These are phyloP conservation scores for Mycena kentingensis DNA, from an alignment of 768 basidiomycete genomes.

Conservation along the genomic window DNA sequence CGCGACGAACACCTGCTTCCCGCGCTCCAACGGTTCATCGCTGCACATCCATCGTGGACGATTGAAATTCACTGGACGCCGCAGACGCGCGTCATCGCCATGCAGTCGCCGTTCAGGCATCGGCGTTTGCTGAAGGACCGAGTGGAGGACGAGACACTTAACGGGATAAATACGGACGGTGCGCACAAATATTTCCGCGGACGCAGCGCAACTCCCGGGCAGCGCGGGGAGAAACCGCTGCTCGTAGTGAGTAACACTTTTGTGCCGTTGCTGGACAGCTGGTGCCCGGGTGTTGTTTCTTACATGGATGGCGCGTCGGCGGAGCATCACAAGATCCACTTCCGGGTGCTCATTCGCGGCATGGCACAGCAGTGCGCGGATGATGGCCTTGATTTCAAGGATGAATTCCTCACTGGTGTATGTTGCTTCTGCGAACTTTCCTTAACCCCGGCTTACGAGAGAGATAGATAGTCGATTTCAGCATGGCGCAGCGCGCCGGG, in stretches of 20 bases:
- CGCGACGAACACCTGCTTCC: not conserved
- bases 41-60: slow-evolving; percentile 8
- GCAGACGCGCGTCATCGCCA: slow-evolving; percentile 13
- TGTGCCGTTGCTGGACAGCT: slow-evolving; percentile 26
- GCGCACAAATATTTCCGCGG: slow-evolving; percentile 37
- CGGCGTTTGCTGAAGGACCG: slow-evolving; percentile 11
- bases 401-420: slow-evolving; percentile 1
- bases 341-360: slow-evolving; percentile 29
- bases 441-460: not conserved
- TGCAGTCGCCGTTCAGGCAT: slow-evolving; percentile 24
- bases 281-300: slow-evolving; percentile 37
- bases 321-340: slow-evolving; percentile 34
- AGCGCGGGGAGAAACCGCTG: too few species aligned
- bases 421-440: not conserved
- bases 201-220: slow-evolving; percentile 17
- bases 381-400: slow-evolving; percentile 8
- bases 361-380: slow-evolving; percentile 26
- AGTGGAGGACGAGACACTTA: slow-evolving; percentile 23
- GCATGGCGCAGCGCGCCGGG: slow-evolving; percentile 35
- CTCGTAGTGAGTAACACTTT: slow-evolving; percentile 35
- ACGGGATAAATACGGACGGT: slow-evolving; percentile 38
- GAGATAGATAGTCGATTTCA: slow-evolving; percentile 37
- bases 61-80: slow-evolving; percentile 6
- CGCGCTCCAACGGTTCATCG: slow-evolving; percentile 3
- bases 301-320: slow-evolving; percentile 35